Evolutionary conservation across 345 rosid genomes (phyloP), one percentile per base, ranked within the genome.

Genomic region (Angophora floribunda): DNA sequence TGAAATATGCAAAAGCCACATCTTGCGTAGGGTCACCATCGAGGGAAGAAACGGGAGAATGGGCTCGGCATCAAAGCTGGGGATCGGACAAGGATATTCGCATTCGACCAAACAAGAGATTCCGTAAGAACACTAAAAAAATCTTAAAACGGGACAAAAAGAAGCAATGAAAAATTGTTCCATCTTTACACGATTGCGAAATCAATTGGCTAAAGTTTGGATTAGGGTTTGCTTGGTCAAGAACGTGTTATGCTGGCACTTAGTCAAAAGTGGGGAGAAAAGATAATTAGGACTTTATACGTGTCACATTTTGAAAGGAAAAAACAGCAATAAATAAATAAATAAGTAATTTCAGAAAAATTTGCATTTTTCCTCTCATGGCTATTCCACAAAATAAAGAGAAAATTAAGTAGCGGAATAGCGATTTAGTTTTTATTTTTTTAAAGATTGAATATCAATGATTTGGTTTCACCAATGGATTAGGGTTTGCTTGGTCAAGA

Each of bases 311-410:
- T 8, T 8, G 24, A 32, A 32, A 32, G 45, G 45, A 21, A 67
- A 70, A 32, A 32, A 41, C 24, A 10, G 9, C 12, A 16, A 70
- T 32, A 9, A 21, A 15, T n/a, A n/a, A n/a, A n/a, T n/a, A 32
- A 9, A 4, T 16, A 32, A 8, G 1, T 0, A 1, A 32, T 16
- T 16, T 4, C 9, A 10, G 44, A 16, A 32, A 32, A 32, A 7
- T 70, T 70, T 8, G 24, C 2, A 70, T 32, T 32, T 32, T 16
- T 32, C 21, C 45, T 3, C 0, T 8, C 4, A 0, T 67, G 2
- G 19, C 17, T 32, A 32, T 1, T 16, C 45, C 45, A 67, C 22
- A 8, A 32, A 67, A 32, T 4, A 10, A 67, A 1, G 45, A 32
- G 79, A 67, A 67, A 16, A 67, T 15, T 67, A 1, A 30, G 11